phyloP scores from a whole-genome alignment of 192 early-diverging fungal species.

The Coemansia reversa region DNA sequence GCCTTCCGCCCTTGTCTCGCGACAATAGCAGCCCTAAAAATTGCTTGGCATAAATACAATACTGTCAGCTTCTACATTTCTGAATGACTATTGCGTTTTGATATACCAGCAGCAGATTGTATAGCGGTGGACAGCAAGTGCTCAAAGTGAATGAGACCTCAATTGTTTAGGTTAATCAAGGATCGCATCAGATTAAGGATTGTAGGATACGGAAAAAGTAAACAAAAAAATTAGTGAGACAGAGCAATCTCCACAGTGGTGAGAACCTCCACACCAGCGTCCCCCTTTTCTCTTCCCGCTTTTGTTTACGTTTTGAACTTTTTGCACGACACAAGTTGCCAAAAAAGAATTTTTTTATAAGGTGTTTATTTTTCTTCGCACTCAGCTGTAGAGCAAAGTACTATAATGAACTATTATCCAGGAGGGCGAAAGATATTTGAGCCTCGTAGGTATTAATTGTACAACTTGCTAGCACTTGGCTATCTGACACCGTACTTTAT shows the following conservation, averaged over 20 bases:
- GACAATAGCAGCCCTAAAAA: too few species aligned
- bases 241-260: too few species aligned
- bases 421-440: constrained; percentile 45
- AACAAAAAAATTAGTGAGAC: constrained; percentile 3
- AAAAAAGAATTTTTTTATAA: too few species aligned
- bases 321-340: too few species aligned
- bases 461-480: neutral
- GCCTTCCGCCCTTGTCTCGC: too few species aligned
- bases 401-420: constrained; percentile 37
- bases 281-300: neutral
- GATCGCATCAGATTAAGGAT: neutral
- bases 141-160: neutral
- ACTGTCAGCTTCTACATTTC: too few species aligned
- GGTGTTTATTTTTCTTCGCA: too few species aligned
- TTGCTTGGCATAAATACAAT: too few species aligned
- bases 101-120: too few species aligned
- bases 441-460: constrained; percentile 24
- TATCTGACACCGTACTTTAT: neutral
- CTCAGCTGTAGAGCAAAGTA: too few species aligned
- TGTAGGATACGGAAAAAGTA: constrained; percentile 8
- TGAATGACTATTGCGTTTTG: too few species aligned
- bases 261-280: neutral
- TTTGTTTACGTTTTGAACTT: constrained; percentile 14
- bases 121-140: too few species aligned
- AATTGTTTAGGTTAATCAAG: constrained; percentile 19